Evolutionary conservation across 2,329 filamentous ascomycete species (phyloP), one percentile per base, ranked within the genome.

Genomic region (Plectosphaerella plurivora): DNA sequence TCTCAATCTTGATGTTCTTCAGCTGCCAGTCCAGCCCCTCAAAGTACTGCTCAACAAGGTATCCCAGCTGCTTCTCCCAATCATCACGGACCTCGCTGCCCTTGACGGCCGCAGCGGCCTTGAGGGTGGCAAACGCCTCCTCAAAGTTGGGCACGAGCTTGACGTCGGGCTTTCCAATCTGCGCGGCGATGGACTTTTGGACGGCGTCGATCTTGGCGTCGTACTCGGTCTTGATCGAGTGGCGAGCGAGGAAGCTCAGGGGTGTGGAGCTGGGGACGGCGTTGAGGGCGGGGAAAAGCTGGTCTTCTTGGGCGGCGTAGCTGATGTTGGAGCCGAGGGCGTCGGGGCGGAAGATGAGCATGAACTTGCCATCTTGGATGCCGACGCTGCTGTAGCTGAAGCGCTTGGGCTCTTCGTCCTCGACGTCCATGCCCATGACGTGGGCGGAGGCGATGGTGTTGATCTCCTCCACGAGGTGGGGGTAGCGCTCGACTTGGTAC

Each of bases 71-170:
- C 14, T 55, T 51, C 60, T 79, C 65, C 73, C 74, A 82, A 55
- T 75, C 69, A 5, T 67, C 58, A 3, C 65, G 56, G 11, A 69
- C 55, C 3, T 63, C 59, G 42, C 61, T 68, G 33, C 60, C 61
- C 50, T 62, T 64, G 3, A 56, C 59, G 53, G 61, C 57, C 46
- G 61, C 64, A 41, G 64, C 65, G 2, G 61, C 66, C 49, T 64
- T 65, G 24, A 81, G 67, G 60, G 63, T 70, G 28, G 65, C 69
- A 45, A 69, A 78, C 15, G 64, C 64, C 5, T 65, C 65, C 49
- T 76, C 75, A 47, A 79, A 81, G 60, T 74, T 74, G 44, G 76
- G 73, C 47, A 68, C 71, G 15, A 82, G 68, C 44, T 69, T 66
- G 35, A 81, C 62, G n/a, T 75, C 67, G 1, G 67, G 61, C 50